phyloP scores from a whole-genome alignment of 2,329 filamentous ascomycete genomes.

The Trichoderma brevicompactum region DNA sequence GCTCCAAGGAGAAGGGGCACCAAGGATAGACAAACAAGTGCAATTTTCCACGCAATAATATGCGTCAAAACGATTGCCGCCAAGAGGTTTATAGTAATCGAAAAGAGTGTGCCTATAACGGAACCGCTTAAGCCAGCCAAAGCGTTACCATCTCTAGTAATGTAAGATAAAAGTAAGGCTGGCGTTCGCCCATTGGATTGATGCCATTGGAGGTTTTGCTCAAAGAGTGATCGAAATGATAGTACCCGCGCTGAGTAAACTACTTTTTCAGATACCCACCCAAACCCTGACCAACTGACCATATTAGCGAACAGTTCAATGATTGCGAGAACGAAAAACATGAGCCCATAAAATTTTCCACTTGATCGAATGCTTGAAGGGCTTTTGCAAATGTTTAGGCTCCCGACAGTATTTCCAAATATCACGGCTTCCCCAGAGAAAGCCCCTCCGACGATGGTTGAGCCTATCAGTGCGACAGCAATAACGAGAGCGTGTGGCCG shows the following conservation, averaged over 20 bases:
- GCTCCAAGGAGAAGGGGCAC: conserved; percentile 68
- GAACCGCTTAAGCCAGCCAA: conserved; percentile 67
- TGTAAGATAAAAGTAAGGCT: conserved; percentile 61
- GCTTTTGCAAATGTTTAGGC: conserved; percentile 48
- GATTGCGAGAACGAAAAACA: conserved; percentile 53
- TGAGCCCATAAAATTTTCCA: conserved; percentile 52
- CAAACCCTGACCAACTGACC: conserved; percentile 53
- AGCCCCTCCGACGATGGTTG: conserved; percentile 54
- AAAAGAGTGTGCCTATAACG: conserved; percentile 66
- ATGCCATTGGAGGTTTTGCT: conserved; percentile 70
- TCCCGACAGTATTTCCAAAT: conserved; percentile 41
- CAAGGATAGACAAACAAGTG: conserved; percentile 66
- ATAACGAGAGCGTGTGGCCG: conserved; percentile 38
- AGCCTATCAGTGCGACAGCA: conserved; percentile 42
- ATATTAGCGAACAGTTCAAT: conserved; percentile 54
- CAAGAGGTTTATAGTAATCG: conserved; percentile 65
- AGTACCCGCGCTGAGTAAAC: conserved; percentile 62
- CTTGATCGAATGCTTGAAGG: conserved; percentile 39
- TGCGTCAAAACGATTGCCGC: conserved; percentile 67
- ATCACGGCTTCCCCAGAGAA: conserved; percentile 57
- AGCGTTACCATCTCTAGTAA: conserved; percentile 67
- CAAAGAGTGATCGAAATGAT: conserved; percentile 63
- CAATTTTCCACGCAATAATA: conserved; percentile 72
- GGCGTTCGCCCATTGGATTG: conserved; percentile 63
- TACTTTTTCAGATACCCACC: conserved; percentile 57